Conservation (phyloP, 1,139 yeast genomes). For the Yamadazyma atmosphaerica region DNA sequence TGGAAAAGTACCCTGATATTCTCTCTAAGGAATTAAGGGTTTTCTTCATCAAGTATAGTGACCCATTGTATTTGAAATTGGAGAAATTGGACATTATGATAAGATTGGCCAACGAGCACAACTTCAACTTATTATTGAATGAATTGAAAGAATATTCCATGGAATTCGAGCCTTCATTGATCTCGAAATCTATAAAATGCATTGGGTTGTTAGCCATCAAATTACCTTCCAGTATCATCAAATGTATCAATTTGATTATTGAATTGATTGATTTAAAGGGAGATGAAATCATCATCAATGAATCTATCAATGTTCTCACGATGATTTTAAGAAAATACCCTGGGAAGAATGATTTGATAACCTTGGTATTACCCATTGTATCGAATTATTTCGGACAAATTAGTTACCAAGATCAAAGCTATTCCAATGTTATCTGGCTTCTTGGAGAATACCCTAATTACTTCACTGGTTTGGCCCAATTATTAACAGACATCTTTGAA, state of each 20-base stretch:
- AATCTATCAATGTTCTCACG: slow-evolving; percentile 72
- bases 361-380: slow-evolving; percentile 70
- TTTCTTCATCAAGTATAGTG: slow-evolving; percentile 91
- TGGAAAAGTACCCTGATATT: slow-evolving; percentile 84
- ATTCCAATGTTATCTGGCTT: slow-evolving; percentile 75
- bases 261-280: slow-evolving; percentile 75
- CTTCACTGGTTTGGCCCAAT: slow-evolving; percentile 54
- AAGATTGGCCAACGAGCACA: slow-evolving; percentile 71
- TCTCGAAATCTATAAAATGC: slow-evolving; percentile 76
- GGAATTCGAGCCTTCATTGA: slow-evolving; percentile 93
- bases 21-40: slow-evolving; percentile 82
- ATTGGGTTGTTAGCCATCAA: slow-evolving; percentile 90
- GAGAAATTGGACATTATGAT: slow-evolving; percentile 92
- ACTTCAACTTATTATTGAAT: slow-evolving; percentile 67
- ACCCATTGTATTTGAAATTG: slow-evolving; percentile 88
- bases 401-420: slow-evolving; percentile 31
- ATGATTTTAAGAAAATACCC: slow-evolving; percentile 83
- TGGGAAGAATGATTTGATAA: slow-evolving; percentile 54
- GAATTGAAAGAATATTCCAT: slow-evolving; percentile 91
- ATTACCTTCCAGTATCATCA: slow-evolving; percentile 57
- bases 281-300: slow-evolving; percentile 75
- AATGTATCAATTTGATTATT: slow-evolving; percentile 74
- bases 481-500: slow-evolving; percentile 51
- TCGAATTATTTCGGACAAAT: slow-evolving; percentile 44
- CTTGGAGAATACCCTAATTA: slow-evolving; percentile 84